These are phyloP conservation scores for Coniochaeta hoffmannii DNA, from an alignment of 2,329 filamentous ascomycete genomes.

Conservation along the genomic window DNA sequence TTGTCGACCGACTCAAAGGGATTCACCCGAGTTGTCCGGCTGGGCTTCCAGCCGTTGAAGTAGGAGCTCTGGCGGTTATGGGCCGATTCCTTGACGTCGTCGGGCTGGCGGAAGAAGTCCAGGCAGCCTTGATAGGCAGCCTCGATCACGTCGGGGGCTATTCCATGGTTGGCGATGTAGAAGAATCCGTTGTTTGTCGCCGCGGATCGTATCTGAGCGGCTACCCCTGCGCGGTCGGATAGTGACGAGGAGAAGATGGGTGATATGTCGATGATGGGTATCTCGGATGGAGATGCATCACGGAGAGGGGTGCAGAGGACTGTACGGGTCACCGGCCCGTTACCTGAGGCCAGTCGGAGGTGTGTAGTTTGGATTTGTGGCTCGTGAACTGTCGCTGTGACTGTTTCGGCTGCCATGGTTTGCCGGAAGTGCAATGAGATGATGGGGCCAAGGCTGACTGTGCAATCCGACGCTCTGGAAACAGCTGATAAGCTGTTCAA, in stretches of 20 bases:
- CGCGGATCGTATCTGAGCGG: conserved; percentile 23
- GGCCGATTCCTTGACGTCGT: conserved; percentile 32
- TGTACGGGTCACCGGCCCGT: conserved; percentile 27
- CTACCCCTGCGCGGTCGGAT: conserved; percentile 9
- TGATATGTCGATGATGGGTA: conserved; percentile 46
- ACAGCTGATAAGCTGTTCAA: background rate
- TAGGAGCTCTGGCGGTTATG: conserved; percentile 28
- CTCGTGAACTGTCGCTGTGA: background rate
- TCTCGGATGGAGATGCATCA: conserved; percentile 31
- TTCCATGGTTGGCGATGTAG: conserved; percentile 44
- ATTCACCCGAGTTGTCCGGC: conserved; percentile 37
- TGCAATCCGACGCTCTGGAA: background rate
- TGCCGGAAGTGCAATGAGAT: background rate
- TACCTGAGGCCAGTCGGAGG: conserved; percentile 27
- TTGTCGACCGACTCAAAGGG: conserved; percentile 40
- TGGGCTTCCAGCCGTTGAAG: conserved; percentile 40
- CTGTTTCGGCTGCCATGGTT: background rate
- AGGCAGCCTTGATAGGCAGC: conserved; percentile 25
- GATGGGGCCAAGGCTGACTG: background rate
- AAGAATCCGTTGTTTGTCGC: conserved; percentile 47
- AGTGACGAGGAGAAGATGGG: conserved; percentile 23
- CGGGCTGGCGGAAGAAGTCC: conserved; percentile 40
- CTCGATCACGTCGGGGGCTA: conserved; percentile 22
- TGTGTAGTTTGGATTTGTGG: conserved; percentile 13
- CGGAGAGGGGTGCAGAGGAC: conserved; percentile 27